Conservation (phyloP, 2,329 filamentous ascomycete species). For the Ceratocystis colombiana region DNA sequence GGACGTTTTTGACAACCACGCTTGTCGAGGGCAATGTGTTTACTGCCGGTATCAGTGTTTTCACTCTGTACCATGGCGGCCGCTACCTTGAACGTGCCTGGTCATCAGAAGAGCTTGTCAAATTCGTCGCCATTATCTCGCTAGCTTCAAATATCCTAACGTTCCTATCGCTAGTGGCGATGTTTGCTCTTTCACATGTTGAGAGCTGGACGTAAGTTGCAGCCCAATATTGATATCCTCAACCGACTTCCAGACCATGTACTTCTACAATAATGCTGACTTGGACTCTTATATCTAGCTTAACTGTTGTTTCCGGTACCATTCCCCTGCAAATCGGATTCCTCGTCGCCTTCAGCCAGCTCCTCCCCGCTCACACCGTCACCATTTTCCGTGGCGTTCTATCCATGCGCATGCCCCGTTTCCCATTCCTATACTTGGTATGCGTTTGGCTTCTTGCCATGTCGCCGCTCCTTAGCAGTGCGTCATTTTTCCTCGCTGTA, state of each 20-base stretch:
- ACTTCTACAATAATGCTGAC: too few relatives aligned
- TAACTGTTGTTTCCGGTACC: slow-evolving; percentile 77
- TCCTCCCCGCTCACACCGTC: slow-evolving; percentile 93
- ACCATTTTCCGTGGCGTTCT: slow-evolving; percentile 81
- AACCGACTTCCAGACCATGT: slow-evolving; percentile 25
- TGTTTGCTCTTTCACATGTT: slow-evolving; percentile 59
- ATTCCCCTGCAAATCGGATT: slow-evolving; percentile 85
- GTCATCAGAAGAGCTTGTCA: slow-evolving; percentile 84
- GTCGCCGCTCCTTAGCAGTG: slow-evolving; percentile 52
- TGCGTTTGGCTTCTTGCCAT: slow-evolving; percentile 55
- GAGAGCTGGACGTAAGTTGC: slow-evolving; percentile 56
- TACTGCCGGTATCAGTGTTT: slow-evolving; percentile 64
- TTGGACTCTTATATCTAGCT: slow-evolving; percentile 38
- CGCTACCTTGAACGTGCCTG: slow-evolving; percentile 92
- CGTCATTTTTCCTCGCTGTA: slow-evolving; percentile 67
- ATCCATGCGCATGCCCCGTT: slow-evolving; percentile 71
- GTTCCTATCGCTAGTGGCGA: slow-evolving; percentile 62
- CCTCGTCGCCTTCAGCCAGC: slow-evolving; percentile 93
- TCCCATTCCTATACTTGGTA: slow-evolving; percentile 64
- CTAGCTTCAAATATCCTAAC: slow-evolving; percentile 71
- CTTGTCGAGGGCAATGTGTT: slow-evolving; percentile 91
- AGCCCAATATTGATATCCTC: background rate
- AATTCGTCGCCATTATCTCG: slow-evolving; percentile 69
- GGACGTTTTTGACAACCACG: slow-evolving; percentile 79
- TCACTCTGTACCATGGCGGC: slow-evolving; percentile 81